phyloP scores from a whole-genome alignment of 108 stramenopile genomes.

The Cyclotella atomus region DNA sequence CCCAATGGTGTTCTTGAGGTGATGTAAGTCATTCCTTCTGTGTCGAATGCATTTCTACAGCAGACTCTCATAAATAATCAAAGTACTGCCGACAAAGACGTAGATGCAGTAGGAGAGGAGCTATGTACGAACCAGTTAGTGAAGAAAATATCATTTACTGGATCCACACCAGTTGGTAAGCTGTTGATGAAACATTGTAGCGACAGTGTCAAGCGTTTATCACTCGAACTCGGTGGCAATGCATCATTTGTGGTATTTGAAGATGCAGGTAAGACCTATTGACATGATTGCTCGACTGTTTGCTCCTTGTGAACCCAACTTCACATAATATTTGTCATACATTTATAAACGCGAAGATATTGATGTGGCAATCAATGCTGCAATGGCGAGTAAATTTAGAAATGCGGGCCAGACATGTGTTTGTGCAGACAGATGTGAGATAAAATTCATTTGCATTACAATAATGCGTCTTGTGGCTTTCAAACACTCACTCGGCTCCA shows the following conservation, averaged over 20 bases:
- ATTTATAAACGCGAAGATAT: conserved; percentile 36
- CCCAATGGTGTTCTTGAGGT: conserved; percentile 76
- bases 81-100: conserved; percentile 52
- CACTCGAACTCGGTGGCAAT: conserved; percentile 91
- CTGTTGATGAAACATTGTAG: conserved; percentile 63
- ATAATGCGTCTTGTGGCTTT: too few species aligned
- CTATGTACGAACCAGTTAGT: conserved; percentile 76
- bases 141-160: conserved; percentile 93
- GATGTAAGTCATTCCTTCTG: conserved; percentile 1
- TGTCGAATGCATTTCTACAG: not conserved
- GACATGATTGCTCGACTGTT: too few species aligned
- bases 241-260: conserved; percentile 94
- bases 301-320: not conserved
- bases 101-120: conserved; percentile 65
- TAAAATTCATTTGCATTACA: too few species aligned
- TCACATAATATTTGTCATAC: not conserved
- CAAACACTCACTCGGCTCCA: too few species aligned
- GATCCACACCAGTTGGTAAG: conserved; percentile 91
- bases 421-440: conserved; percentile 91
- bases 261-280: conserved; percentile 77
- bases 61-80: not conserved
- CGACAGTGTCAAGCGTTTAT: conserved; percentile 83
- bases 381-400: conserved; percentile 87
- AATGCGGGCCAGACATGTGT: conserved; percentile 97
- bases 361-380: conserved; percentile 80